Evolutionary conservation across 495 filamentous ascomycete species (phyloP).

Genomic region (Letharia columbiana): DNA sequence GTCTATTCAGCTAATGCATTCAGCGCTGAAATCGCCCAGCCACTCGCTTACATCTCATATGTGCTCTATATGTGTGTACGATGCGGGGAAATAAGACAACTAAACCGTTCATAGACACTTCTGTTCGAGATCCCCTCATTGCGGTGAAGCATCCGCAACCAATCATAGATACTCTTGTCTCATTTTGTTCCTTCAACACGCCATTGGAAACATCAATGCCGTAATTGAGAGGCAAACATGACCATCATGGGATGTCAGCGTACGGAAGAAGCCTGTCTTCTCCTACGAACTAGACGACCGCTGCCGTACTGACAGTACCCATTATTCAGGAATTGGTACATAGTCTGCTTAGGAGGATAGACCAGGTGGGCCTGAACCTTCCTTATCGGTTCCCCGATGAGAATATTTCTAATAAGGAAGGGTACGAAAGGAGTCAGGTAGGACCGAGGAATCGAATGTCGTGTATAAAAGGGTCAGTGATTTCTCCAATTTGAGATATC

Average conservation of each 20-base stretch:
- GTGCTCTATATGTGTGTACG: background rate
- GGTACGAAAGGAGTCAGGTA: background rate
- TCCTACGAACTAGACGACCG: too few relatives aligned
- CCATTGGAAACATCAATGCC: background rate
- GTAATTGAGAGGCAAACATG: background rate
- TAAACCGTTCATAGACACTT: background rate
- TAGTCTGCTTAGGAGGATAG: too few relatives aligned
- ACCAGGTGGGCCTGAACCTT: background rate
- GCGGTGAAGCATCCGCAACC: background rate
- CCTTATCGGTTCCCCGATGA: background rate
- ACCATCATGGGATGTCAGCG: background rate
- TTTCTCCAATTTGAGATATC: background rate
- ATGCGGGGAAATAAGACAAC: background rate
- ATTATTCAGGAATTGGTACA: background rate
- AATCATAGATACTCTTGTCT: background rate
- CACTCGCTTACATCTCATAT: background rate
- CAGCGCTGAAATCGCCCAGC: background rate
- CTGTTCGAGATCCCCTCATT: background rate
- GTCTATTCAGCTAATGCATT: too few relatives aligned
- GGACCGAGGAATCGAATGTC: background rate
- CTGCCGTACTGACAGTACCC: background rate
- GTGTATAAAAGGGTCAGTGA: background rate
- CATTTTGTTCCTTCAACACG: background rate
- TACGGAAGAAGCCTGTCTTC: background rate
- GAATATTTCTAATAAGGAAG: background rate